Conservation (phyloP, 768 basidiomycete species). For the Ramaria sp. region DNA sequence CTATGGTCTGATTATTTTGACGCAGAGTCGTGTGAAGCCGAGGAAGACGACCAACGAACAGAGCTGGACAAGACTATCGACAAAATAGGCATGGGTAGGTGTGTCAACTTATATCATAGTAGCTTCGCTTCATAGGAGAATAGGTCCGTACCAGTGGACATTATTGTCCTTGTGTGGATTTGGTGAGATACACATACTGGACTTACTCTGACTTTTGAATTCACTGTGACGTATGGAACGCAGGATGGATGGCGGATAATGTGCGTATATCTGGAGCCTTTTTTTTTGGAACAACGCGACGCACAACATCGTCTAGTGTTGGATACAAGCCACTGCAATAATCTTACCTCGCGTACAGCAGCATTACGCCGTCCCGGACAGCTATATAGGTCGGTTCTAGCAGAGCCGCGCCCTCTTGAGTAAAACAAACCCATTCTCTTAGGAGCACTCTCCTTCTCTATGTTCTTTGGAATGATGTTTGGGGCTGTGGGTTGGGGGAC, state of each 20-base stretch:
- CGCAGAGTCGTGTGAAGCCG: constrained; percentile 7
- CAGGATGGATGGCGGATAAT: constrained; percentile 93
- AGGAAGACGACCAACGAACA: constrained; percentile 22
- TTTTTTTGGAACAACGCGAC: constrained; percentile 1
- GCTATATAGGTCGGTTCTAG: constrained; percentile 9
- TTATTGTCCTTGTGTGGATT: constrained; percentile 78
- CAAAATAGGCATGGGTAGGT: constrained; percentile 76
- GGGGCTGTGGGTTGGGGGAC: constrained; percentile 89
- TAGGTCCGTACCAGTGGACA: constrained; percentile 73
- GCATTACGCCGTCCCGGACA: constrained; percentile 57
- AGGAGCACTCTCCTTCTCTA: constrained; percentile 74
- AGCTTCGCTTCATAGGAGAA: background rate
- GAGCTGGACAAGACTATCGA: constrained; percentile 80
- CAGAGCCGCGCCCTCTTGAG: background rate
- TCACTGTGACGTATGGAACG: background rate
- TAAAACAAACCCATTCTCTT: constrained; percentile 45
- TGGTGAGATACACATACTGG: constrained; percentile 39
- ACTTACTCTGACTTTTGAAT: constrained; percentile 1
- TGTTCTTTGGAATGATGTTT: constrained; percentile 97
- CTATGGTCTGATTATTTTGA: constrained; percentile 3
- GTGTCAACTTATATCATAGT: background rate
- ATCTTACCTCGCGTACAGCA: constrained; percentile 94
- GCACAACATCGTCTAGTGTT: constrained; percentile 51
- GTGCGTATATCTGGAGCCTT: constrained; percentile 33
- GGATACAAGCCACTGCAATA: constrained; percentile 85